Percentiles rank a stretch among this genome's conserved stretches.
phyloP scores from a whole-genome alignment of 176 grass and related monocot species.

The Rhynchospora tenuis region DNA sequence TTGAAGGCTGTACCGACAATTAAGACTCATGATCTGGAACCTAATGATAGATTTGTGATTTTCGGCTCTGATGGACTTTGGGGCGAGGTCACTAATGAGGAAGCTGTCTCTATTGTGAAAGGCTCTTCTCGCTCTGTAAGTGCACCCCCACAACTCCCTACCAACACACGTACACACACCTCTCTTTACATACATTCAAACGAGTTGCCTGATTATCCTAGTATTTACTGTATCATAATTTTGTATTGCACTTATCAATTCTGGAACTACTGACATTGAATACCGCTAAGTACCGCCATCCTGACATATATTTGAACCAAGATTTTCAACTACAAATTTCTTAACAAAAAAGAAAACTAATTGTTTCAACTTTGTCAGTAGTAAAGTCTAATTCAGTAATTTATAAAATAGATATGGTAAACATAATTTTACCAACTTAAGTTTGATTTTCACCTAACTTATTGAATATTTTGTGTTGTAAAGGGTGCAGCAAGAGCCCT shows the following conservation, averaged over 20 bases:
- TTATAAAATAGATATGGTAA: neutral
- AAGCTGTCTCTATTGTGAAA: constrained; percentile 38
- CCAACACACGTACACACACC: no score
- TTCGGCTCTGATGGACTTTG: constrained; percentile 57
- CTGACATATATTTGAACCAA: neutral
- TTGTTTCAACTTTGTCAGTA: neutral
- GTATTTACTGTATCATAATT: neutral
- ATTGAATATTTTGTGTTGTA: neutral
- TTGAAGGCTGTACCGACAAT: constrained; percentile 42
- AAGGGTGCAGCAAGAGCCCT: constrained; percentile 39
- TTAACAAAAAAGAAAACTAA: neutral
- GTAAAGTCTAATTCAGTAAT: neutral
- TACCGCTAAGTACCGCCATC: neutral
- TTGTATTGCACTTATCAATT: neutral
- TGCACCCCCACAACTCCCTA: neutral
- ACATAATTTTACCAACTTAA: neutral
- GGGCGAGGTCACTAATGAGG: constrained; percentile 40
- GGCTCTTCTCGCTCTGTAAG: constrained; percentile 36
- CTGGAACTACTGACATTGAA: neutral
- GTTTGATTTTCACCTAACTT: neutral
- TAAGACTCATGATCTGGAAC: constrained; percentile 19
- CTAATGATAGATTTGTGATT: constrained; percentile 51
- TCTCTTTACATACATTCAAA: no score
- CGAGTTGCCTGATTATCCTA: neutral
- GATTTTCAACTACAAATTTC: neutral